A percentile compares a stretch with the other conserved stretches of the same genome.
Conservation (phyloP, 2,329 filamentous ascomycete species). For the Camillea tinctor region DNA sequence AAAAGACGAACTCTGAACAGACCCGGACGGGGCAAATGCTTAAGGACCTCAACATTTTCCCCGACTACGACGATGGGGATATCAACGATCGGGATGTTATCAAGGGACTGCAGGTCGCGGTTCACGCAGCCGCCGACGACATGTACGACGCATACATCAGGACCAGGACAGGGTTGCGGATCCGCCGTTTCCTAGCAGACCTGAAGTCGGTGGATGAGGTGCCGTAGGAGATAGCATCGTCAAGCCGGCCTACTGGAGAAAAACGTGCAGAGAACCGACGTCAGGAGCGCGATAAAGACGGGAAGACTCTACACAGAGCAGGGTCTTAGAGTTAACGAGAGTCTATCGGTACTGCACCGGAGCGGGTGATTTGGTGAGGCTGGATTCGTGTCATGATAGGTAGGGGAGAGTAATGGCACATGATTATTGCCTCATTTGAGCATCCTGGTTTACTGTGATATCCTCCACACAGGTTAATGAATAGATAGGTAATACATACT, state of each 20-base stretch:
- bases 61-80: constrained; percentile 37
- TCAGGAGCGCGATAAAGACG: constrained; percentile 2
- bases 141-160: constrained; percentile 52
- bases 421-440: neutral
- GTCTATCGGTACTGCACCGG: neutral
- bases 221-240: constrained; percentile 29
- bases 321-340: neutral
- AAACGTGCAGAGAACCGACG: constrained; percentile 13
- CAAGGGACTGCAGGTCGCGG: constrained; percentile 53
- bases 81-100: constrained; percentile 53
- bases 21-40: constrained; percentile 19
- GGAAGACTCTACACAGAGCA: constrained; percentile 1
- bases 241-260: constrained; percentile 18
- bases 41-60: constrained; percentile 29
- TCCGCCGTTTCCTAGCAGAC: constrained; percentile 55
- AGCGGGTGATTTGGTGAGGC: neutral
- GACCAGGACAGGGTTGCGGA: constrained; percentile 49
- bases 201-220: constrained; percentile 51
- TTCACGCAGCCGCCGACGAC: constrained; percentile 55
- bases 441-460: neutral
- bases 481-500: no score
- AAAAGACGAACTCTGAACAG: constrained; percentile 16
- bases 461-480: neutral
- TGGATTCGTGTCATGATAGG: neutral
- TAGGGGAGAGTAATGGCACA: neutral